phyloP scores from a whole-genome alignment of 495 filamentous ascomycete species.

The Durotheca rogersii region DNA sequence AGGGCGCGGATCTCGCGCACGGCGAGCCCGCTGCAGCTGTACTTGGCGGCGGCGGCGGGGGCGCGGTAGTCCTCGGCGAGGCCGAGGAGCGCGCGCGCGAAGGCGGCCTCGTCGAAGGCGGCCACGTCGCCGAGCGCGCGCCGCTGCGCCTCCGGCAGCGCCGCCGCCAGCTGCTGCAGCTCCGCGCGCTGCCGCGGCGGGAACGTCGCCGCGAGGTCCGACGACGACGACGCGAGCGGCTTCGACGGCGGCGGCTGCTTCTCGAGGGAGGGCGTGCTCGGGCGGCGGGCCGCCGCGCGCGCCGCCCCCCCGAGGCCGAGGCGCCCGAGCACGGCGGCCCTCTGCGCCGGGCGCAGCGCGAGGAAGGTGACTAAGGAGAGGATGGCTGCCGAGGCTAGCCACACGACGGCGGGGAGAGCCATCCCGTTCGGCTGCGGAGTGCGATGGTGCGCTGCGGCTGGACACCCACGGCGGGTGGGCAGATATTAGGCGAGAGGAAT shows the following conservation, averaged over 20 bases:
- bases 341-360: conserved; percentile 25
- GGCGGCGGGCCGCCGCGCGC: conserved; percentile 13
- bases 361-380: conserved; percentile 33
- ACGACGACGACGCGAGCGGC: conserved; percentile 15
- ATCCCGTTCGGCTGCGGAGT: no score
- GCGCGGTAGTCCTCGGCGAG: conserved; percentile 36
- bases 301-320: conserved; percentile 14
- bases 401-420: conserved; percentile 5
- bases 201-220: conserved; percentile 18
- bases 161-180: conserved; percentile 30
- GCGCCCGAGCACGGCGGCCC: conserved; percentile 22
- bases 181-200: conserved; percentile 37
- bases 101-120: conserved; percentile 16
- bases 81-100: conserved; percentile 18
- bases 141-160: conserved; percentile 16
- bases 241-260: conserved; percentile 22
- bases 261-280: conserved; percentile 25
- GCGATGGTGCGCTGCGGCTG: no score
- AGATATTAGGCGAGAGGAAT: no score
- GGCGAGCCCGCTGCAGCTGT: conserved; percentile 52
- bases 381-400: conserved; percentile 22
- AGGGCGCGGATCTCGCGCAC: conserved; percentile 69
- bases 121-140: conserved; percentile 18
- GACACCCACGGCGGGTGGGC: no score
- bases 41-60: conserved; percentile 37